Conservation (phyloP, 2,329 filamentous ascomycete genomes). For the Xylariaceae sp. region DNA sequence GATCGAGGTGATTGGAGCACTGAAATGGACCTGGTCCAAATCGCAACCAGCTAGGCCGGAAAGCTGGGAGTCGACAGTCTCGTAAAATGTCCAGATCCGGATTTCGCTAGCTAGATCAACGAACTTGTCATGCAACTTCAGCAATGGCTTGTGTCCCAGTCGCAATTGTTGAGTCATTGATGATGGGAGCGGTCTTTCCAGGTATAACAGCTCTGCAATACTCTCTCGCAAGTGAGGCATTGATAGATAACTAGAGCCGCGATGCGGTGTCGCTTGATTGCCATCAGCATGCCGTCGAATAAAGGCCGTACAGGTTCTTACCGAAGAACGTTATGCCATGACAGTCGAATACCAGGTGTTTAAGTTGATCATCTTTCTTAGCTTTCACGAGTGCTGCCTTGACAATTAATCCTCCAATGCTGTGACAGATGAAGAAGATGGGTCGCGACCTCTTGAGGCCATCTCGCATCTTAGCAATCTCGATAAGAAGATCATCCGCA, state of each 20-base stretch:
- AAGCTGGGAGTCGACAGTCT: slow-evolving; percentile 59
- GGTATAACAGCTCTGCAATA: slow-evolving; percentile 50
- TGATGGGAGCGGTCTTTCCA: slow-evolving; percentile 49
- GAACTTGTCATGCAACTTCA: slow-evolving; percentile 54
- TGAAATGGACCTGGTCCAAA: slow-evolving; percentile 51
- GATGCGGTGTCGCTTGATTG: slow-evolving; percentile 55
- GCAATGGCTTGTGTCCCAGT: slow-evolving; percentile 48
- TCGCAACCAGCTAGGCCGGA: slow-evolving; percentile 40
- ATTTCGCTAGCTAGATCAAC: slow-evolving; percentile 56
- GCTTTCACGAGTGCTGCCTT: slow-evolving; percentile 56
- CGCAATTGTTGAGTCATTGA: slow-evolving; percentile 51
- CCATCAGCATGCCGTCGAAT: slow-evolving; percentile 10
- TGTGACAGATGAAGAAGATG: slow-evolving; percentile 60
- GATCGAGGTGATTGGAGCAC: slow-evolving; percentile 57
- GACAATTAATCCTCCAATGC: slow-evolving; percentile 58
- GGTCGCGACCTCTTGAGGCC: slow-evolving; percentile 42
- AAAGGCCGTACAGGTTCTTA: slow-evolving; percentile 28
- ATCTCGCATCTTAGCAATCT: slow-evolving; percentile 37
- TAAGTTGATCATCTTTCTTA: slow-evolving; percentile 36
- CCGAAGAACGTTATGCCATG: slow-evolving; percentile 61
- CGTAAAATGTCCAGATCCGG: slow-evolving; percentile 61
- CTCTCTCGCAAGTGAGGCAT: slow-evolving; percentile 54
- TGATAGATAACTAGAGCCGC: slow-evolving; percentile 61
- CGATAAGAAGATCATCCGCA: slow-evolving; percentile 46
- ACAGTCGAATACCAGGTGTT: slow-evolving; percentile 51